These are phyloP conservation scores for Hanseniaspora singularis DNA, from an alignment of 805 yeast genomes.

Conservation along the genomic window DNA sequence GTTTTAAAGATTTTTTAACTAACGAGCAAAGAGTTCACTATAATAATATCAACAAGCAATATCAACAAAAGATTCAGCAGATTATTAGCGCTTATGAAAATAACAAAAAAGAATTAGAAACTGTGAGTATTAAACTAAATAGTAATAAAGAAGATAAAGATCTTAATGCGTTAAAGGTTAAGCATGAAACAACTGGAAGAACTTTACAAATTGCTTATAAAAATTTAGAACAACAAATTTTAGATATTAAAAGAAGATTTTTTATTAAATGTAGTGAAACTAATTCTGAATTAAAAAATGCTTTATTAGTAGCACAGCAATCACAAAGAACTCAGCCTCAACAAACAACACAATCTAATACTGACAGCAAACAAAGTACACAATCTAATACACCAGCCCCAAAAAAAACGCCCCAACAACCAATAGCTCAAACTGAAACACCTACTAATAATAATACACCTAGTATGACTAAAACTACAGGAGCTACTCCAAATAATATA, in stretches of 20 bases:
- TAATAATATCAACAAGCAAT: slow-evolving; percentile 23
- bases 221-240: slow-evolving; percentile 24
- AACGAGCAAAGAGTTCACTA: slow-evolving; percentile 26
- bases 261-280: slow-evolving; percentile 29
- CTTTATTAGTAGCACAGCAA: slow-evolving; percentile 21
- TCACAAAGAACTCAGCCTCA: neutral
- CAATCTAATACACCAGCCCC: too few species aligned
- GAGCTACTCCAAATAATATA: too few species aligned
- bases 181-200: slow-evolving; percentile 22
- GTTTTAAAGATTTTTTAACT: slow-evolving; percentile 26
- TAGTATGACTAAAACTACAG: too few species aligned
- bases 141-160: slow-evolving; percentile 23
- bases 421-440: too few species aligned
- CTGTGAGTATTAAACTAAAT: slow-evolving; percentile 21
- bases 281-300: slow-evolving; percentile 26
- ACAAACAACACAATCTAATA: slow-evolving; percentile 5
- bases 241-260: slow-evolving; percentile 25
- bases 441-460: too few species aligned
- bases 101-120: slow-evolving; percentile 26
- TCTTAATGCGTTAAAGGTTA: slow-evolving; percentile 24
- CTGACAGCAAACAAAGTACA: neutral
- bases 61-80: slow-evolving; percentile 24
- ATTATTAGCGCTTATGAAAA: slow-evolving; percentile 26
- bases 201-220: slow-evolving; percentile 22
- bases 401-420: too few species aligned